Evolutionary conservation across 2,329 filamentous ascomycete species (phyloP).

Genomic region (Achaetomium macrosporum): DNA sequence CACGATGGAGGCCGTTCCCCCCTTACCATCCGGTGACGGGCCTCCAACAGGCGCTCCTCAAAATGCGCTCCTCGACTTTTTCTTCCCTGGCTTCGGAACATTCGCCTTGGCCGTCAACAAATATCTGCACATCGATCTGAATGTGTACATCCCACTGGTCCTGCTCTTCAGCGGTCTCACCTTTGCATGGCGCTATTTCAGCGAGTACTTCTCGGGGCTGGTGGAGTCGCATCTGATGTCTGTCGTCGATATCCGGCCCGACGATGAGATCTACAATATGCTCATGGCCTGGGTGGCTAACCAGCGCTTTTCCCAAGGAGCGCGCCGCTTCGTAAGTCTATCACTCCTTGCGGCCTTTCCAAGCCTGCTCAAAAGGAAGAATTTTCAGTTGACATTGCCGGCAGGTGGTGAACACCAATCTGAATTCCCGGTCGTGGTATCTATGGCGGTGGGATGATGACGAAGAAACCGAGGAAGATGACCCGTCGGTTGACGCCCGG

Average conservation of each 20-base stretch:
- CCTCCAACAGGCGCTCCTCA: background rate
- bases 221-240: slow-evolving; percentile 56
- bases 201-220: slow-evolving; percentile 41
- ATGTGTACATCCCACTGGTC: slow-evolving; percentile 55
- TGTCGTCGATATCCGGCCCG: slow-evolving; percentile 58
- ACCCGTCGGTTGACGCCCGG: slow-evolving; percentile 26
- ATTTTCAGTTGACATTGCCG: slow-evolving; percentile 36
- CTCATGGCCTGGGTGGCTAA: slow-evolving; percentile 63
- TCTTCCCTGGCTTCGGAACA: slow-evolving; percentile 61
- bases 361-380: too few relatives aligned
- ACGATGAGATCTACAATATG: slow-evolving; percentile 69
- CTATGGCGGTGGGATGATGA: slow-evolving; percentile 38
- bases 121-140: slow-evolving; percentile 57
- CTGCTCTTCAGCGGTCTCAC: slow-evolving; percentile 44
- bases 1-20: slow-evolving; percentile 12
- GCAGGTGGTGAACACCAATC: slow-evolving; percentile 50
- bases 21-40: slow-evolving; percentile 1
- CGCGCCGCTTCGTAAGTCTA: slow-evolving; percentile 50
- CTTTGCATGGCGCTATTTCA: slow-evolving; percentile 49
- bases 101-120: slow-evolving; percentile 47
- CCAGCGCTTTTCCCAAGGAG: slow-evolving; percentile 54
- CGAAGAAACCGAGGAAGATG: slow-evolving; percentile 42
- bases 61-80: slow-evolving; percentile 47
- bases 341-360: slow-evolving; percentile 27
- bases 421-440: slow-evolving; percentile 48